Conservation (phyloP, 2,329 filamentous ascomycete genomes). For the Pezicula neosporulosa region DNA sequence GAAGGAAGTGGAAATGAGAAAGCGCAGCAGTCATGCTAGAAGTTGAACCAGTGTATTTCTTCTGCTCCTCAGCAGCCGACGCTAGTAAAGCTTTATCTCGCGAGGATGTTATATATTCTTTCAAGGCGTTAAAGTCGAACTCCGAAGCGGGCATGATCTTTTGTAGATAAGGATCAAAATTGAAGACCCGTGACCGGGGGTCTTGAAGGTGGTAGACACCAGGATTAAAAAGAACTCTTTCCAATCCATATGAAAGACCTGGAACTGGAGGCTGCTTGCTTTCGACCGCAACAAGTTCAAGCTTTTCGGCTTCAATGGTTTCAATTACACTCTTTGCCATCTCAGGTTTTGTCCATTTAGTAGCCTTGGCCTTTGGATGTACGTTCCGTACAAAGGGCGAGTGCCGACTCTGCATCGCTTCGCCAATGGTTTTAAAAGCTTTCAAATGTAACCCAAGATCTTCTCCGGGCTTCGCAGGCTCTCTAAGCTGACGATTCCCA, state of each 20-base stretch:
- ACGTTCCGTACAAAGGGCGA: not conserved
- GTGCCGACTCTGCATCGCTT: constrained; percentile 3
- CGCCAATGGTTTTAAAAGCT: not conserved
- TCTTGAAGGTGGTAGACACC: constrained; percentile 93
- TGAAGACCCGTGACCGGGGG: constrained; percentile 81
- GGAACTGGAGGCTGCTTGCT: constrained; percentile 25
- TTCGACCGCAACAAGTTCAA: constrained; percentile 24
- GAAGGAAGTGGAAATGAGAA: constrained; percentile 86
- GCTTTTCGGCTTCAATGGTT: constrained; percentile 19
- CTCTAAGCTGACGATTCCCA: too few species aligned
- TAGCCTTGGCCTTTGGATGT: not conserved
- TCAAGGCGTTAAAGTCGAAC: constrained; percentile 87
- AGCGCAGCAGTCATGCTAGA: constrained; percentile 92
- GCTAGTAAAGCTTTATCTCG: constrained; percentile 70
- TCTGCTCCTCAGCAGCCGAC: constrained; percentile 62
- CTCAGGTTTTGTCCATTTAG: not conserved
- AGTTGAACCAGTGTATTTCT: constrained; percentile 89
- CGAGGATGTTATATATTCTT: constrained; percentile 88
- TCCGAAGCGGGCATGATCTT: constrained; percentile 90
- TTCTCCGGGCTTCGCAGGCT: not conserved
- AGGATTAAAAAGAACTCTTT: constrained; percentile 82
- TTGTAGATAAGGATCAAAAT: constrained; percentile 93
- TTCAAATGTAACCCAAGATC: not conserved
- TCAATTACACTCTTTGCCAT: constrained; percentile 18
- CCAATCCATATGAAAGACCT: constrained; percentile 27